phyloP scores from a whole-genome alignment of 1,284 basidiomycete species.

The Moniliophthora roreri region DNA sequence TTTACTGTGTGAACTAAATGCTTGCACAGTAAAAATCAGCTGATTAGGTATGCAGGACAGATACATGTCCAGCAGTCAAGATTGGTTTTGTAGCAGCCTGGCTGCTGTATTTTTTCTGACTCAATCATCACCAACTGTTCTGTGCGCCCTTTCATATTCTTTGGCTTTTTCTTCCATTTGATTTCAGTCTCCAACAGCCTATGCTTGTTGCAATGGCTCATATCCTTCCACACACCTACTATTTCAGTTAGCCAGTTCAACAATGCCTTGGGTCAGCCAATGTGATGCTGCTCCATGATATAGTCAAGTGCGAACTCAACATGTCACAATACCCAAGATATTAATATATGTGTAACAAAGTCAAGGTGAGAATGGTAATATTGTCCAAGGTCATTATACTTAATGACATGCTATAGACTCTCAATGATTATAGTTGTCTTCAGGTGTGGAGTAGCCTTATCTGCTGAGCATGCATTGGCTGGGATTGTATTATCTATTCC shows the following conservation, averaged over 20 bases:
- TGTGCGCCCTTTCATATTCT: conserved; percentile 9
- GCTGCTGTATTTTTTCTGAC: conserved; percentile 5
- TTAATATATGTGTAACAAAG: neutral
- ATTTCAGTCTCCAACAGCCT: conserved; percentile 4
- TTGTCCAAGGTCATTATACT: neutral
- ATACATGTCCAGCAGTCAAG: conserved; percentile 10
- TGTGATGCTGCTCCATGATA: too few relatives aligned
- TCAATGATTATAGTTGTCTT: conserved; percentile 34
- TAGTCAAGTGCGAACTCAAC: too few relatives aligned
- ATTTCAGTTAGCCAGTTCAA: conserved; percentile 1
- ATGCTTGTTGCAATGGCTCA: conserved; percentile 9
- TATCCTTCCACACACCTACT: conserved; percentile 4
- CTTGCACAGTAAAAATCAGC: conserved; percentile 13
- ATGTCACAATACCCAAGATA: neutral
- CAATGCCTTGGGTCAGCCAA: too few relatives aligned
- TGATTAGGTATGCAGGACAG: conserved; percentile 10
- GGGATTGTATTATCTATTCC: conserved; percentile 23
- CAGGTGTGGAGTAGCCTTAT: conserved; percentile 20
- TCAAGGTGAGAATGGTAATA: neutral
- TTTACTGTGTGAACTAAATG: conserved; percentile 14
- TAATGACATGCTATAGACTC: conserved; percentile 27
- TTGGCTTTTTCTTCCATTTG: neutral
- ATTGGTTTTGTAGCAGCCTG: conserved; percentile 10
- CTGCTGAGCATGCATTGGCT: conserved; percentile 26
- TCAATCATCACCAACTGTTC: conserved; percentile 8